phyloP scores from a whole-genome alignment of 2,329 filamentous ascomycete species.

The Fusarium sacchari region DNA sequence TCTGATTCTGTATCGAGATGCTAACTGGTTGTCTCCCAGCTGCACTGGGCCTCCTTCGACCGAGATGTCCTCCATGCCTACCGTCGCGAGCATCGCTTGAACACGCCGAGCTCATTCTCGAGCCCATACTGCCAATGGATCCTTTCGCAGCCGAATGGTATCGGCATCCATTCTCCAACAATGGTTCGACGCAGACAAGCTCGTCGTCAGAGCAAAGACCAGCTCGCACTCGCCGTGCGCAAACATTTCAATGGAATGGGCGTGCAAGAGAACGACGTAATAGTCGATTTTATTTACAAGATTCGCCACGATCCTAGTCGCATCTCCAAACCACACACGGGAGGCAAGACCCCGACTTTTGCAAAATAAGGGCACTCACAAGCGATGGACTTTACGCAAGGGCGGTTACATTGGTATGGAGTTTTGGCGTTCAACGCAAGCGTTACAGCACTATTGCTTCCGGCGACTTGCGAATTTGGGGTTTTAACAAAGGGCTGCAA shows the following conservation, averaged over 20 bases:
- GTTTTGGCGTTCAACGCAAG: conserved; percentile 32
- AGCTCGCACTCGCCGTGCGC: conserved; percentile 76
- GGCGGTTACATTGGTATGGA: conserved; percentile 25
- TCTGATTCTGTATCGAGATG: not conserved
- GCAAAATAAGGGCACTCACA: conserved; percentile 24
- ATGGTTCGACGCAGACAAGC: conserved; percentile 74
- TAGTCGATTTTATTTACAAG: conserved; percentile 82
- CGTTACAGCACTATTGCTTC: conserved; percentile 18
- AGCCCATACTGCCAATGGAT: conserved; percentile 71
- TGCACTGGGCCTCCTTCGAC: conserved; percentile 76
- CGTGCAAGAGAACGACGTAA: conserved; percentile 83
- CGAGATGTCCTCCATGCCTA: conserved; percentile 77
- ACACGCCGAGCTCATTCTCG: conserved; percentile 75
- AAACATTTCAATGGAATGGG: conserved; percentile 87
- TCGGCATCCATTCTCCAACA: conserved; percentile 78
- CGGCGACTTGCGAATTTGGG: conserved; percentile 5
- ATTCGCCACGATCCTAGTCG: conserved; percentile 54
- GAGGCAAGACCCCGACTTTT: conserved; percentile 5
- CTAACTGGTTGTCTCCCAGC: conserved; percentile 49
- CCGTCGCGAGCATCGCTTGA: conserved; percentile 76
- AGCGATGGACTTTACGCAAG: conserved; percentile 11
- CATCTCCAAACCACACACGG: conserved; percentile 38
- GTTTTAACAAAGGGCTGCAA: conserved; percentile 17
- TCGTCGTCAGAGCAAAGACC: conserved; percentile 75
- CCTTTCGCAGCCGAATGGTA: conserved; percentile 68